Evolutionary conservation across 2,329 filamentous ascomycete species (phyloP).

Genomic region (Waltergamsia citrina): DNA sequence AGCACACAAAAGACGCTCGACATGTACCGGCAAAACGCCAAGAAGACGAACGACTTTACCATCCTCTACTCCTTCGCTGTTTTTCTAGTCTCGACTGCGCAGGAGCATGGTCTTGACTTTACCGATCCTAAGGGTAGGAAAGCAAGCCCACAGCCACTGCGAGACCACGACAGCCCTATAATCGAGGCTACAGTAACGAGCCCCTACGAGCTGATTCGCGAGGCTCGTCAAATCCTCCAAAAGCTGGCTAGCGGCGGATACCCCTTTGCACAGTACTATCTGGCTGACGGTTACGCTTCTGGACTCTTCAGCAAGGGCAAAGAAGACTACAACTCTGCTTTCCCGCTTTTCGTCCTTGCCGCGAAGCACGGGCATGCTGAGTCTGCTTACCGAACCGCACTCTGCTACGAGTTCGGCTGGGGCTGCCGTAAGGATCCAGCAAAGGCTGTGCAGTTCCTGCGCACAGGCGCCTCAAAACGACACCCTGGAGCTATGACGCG

Average conservation of each 20-base stretch:
- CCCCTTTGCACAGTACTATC: constrained; percentile 95
- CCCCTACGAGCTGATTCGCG: constrained; percentile 64
- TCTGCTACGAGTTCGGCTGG: constrained; percentile 99
- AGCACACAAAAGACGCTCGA: constrained; percentile 90
- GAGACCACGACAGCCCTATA: constrained; percentile 36
- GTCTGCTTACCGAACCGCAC: constrained; percentile 82
- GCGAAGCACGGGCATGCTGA: constrained; percentile 97
- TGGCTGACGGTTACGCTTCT: constrained; percentile 88
- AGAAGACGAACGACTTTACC: constrained; percentile 85
- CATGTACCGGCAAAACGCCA: constrained; percentile 95
- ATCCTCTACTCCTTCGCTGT: constrained; percentile 96
- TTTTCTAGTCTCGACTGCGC: constrained; percentile 83
- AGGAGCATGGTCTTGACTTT: constrained; percentile 58
- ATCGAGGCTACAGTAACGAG: constrained; percentile 37
- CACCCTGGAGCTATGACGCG: constrained; percentile 93
- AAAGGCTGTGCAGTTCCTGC: constrained; percentile 90
- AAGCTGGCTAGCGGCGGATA: constrained; percentile 80
- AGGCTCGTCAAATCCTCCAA: constrained; percentile 84
- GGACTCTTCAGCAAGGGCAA: constrained; percentile 93
- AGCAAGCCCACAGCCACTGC: constrained; percentile 33
- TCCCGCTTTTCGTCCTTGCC: constrained; percentile 84
- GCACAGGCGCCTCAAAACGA: constrained; percentile 82
- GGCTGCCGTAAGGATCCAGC: constrained; percentile 81
- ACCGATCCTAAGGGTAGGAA: constrained; percentile 36
- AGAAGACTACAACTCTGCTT: constrained; percentile 83